phyloP scores from a whole-genome alignment of 169 alveolate species.

The Neospora caninum region DNA sequence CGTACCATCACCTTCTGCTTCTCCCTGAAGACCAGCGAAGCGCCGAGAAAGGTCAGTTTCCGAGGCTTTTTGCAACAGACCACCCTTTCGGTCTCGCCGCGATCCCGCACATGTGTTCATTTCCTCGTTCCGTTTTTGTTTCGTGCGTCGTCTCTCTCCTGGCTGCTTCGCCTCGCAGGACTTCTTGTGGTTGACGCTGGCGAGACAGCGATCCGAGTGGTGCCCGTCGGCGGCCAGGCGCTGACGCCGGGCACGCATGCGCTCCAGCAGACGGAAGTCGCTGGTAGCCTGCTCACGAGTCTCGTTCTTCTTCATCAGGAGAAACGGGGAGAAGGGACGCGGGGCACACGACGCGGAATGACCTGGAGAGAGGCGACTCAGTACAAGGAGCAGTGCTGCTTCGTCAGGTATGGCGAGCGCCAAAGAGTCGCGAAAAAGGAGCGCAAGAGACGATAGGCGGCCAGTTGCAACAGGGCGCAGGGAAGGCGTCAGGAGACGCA shows the following conservation, averaged over 20 bases:
- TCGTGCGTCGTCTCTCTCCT: too few relatives aligned
- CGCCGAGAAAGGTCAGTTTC: constrained; percentile 45
- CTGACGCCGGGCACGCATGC: constrained; percentile 38
- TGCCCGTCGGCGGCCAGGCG: constrained; percentile 40
- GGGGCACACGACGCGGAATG: not conserved
- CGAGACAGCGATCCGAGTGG: constrained; percentile 27
- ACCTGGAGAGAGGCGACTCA: constrained; percentile 56
- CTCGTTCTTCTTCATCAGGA: constrained; percentile 51
- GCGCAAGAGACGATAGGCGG: too few relatives aligned
- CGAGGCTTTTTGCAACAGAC: too few relatives aligned
- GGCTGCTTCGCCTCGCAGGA: too few relatives aligned
- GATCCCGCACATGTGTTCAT: too few relatives aligned
- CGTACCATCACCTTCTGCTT: constrained; percentile 39
- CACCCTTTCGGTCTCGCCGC: too few relatives aligned
- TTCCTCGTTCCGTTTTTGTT: too few relatives aligned
- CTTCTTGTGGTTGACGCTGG: constrained; percentile 46
- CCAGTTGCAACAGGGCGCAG: not conserved
- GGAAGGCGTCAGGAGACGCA: too few relatives aligned
- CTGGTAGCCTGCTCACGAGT: constrained; percentile 25
- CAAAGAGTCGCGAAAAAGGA: too few relatives aligned
- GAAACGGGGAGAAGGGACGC: not conserved
- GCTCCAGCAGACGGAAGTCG: constrained; percentile 11
- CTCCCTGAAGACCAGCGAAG: constrained; percentile 30
- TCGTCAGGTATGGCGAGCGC: constrained; percentile 34
- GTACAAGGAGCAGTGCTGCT: constrained; percentile 48